phyloP scores from a whole-genome alignment of 73 alveolate genomes.

The Stentor coeruleus region DNA sequence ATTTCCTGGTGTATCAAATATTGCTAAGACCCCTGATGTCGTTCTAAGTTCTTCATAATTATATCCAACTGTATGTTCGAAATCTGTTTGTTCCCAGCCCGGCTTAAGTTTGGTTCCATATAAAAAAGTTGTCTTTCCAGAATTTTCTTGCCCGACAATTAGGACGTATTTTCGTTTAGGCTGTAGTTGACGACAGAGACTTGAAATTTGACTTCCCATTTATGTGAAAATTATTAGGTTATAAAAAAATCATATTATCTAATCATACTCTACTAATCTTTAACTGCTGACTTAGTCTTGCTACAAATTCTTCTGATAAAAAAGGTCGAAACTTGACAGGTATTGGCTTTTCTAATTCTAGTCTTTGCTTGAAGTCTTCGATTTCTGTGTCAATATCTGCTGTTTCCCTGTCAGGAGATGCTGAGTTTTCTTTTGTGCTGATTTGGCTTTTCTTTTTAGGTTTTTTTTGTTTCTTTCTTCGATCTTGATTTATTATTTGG shows the following conservation, averaged over 20 bases:
- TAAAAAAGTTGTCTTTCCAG: constrained; percentile 26
- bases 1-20: constrained; percentile 21
- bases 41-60: constrained; percentile 22
- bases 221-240: too few species aligned
- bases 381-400: too few species aligned
- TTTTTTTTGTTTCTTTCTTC: not conserved
- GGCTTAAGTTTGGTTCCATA: constrained; percentile 3
- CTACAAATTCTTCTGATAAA: too few species aligned
- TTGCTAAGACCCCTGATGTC: not conserved
- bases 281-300: too few species aligned
- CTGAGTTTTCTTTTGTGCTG: too few species aligned
- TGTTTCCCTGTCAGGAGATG: too few species aligned
- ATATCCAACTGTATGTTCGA: not conserved
- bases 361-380: too few species aligned
- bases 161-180: constrained; percentile 1
- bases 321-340: too few species aligned
- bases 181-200: not conserved
- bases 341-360: too few species aligned
- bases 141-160: constrained; percentile 6
- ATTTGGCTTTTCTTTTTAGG: not conserved
- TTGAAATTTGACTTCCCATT: constrained; percentile 12
- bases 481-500: not conserved
- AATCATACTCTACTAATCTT: too few species aligned
- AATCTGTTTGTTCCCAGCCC: constrained; percentile 21
- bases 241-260: too few species aligned